Evolutionary conservation across 805 yeast genomes (phyloP).

Genomic region (Wickerhamiella brachini): DNA sequence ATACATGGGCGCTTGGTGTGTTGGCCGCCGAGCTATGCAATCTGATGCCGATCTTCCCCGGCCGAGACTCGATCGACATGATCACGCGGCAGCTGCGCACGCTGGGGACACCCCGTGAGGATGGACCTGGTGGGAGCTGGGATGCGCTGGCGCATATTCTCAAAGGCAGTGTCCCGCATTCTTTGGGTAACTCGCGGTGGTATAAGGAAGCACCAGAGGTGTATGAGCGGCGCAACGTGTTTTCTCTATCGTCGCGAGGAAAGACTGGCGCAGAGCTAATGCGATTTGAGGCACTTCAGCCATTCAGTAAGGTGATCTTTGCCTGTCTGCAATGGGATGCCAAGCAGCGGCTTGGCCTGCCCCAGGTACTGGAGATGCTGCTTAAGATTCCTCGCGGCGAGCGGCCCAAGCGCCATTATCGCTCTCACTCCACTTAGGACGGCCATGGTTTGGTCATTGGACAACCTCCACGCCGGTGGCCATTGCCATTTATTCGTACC

Average conservation of each 20-base stretch:
- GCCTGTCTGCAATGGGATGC: slow-evolving; percentile 71
- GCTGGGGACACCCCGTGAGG: slow-evolving; percentile 56
- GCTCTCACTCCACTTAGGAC: neutral
- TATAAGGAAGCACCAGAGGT: neutral
- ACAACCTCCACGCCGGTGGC: too few relatives aligned
- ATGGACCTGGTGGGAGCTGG: slow-evolving; percentile 12
- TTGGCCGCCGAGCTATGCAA: slow-evolving; percentile 77
- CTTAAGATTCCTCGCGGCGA: neutral
- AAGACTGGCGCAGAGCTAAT: neutral
- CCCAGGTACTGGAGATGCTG: slow-evolving; percentile 7
- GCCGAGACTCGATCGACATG: slow-evolving; percentile 67
- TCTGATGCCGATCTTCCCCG: slow-evolving; percentile 73
- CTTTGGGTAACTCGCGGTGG: neutral
- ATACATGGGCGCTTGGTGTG: slow-evolving; percentile 87
- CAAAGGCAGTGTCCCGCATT: neutral
- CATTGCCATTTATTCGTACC: too few relatives aligned
- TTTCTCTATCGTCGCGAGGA: neutral
- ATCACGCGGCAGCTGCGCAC: slow-evolving; percentile 49
- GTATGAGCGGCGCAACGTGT: neutral
- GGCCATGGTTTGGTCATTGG: neutral
- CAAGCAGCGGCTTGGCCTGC: slow-evolving; percentile 16
- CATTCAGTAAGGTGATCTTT: slow-evolving; percentile 6
- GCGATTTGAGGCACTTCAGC: neutral
- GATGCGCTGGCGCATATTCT: neutral
- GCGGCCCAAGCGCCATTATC: neutral